These are phyloP conservation scores for Besnoitia besnoiti DNA, from an alignment of 169 alveolate species.

Conservation along the genomic window DNA sequence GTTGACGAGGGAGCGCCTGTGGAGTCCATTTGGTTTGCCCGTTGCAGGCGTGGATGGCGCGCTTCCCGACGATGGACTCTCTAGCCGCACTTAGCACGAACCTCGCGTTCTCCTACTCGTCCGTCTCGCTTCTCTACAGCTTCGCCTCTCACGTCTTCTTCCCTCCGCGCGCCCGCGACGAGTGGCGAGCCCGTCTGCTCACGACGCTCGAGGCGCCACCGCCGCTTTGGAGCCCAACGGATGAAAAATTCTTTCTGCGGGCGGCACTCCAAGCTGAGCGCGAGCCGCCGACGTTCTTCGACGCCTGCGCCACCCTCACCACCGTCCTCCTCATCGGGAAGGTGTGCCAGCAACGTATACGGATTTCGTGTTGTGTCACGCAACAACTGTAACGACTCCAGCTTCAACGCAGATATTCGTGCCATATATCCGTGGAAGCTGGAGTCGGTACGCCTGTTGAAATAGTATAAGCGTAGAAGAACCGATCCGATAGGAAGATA, in stretches of 20 bases:
- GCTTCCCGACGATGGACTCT: constrained; percentile 53
- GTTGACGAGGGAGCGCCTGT: background rate
- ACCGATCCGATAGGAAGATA: no score
- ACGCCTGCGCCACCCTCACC: constrained; percentile 54
- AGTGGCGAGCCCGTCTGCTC: no score
- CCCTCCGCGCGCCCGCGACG: no score
- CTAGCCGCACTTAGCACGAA: constrained; percentile 62
- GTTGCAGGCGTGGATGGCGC: background rate
- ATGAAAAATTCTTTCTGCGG: background rate
- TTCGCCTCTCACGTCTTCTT: background rate
- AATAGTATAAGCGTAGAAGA: no score
- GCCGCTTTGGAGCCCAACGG: background rate
- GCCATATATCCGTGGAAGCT: no score
- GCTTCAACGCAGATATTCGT: no score
- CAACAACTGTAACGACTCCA: no score
- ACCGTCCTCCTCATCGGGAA: constrained; percentile 54
- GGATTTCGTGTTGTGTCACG: no score
- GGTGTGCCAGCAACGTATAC: no score
- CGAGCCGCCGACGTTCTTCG: constrained; percentile 53
- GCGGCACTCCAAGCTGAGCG: background rate
- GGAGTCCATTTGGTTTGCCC: background rate
- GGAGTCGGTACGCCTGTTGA: no score
- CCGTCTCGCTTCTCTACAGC: constrained; percentile 18
- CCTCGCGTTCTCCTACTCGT: constrained; percentile 55
- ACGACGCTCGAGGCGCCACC: background rate